Conservation (phyloP, 2,329 filamentous ascomycete genomes). For the Stagonosporopsis tanaceti region DNA sequence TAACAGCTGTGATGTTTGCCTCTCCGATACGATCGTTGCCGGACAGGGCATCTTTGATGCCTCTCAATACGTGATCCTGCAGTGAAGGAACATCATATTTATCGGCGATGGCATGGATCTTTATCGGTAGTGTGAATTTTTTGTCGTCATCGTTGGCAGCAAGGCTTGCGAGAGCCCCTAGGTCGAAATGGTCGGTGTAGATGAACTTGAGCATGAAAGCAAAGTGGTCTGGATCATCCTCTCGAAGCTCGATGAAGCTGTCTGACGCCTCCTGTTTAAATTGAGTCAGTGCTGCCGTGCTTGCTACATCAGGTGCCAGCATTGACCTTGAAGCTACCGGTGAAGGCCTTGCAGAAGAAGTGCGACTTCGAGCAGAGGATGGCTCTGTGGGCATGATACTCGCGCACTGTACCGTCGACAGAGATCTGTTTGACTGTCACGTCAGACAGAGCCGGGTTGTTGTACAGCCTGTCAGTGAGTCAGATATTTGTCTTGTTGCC, state of each 20-base stretch:
- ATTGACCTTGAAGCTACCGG: too few species aligned
- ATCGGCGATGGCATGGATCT: not conserved
- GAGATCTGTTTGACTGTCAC: too few species aligned
- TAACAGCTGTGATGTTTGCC: not conserved
- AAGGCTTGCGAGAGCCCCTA: not conserved
- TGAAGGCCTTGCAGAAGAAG: too few species aligned
- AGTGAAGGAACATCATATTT: not conserved
- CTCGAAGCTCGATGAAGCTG: conserved; percentile 19
- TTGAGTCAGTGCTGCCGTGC: not conserved
- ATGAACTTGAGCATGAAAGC: not conserved
- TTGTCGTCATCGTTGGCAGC: not conserved
- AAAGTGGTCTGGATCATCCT: conserved; percentile 21
- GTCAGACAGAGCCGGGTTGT: too few species aligned
- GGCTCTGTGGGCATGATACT: too few species aligned
- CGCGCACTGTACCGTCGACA: too few species aligned
- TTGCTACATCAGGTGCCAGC: too few species aligned
- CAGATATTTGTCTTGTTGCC: too few species aligned
- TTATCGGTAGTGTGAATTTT: not conserved
- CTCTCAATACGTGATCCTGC: not conserved
- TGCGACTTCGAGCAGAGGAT: too few species aligned
- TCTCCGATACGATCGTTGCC: too few species aligned
- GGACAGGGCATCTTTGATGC: not conserved
- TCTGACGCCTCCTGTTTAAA: not conserved
- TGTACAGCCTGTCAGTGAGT: too few species aligned
- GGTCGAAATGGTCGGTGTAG: not conserved